phyloP scores from a whole-genome alignment of 2,329 filamentous ascomycete genomes.

The Talaromyces sp. region DNA sequence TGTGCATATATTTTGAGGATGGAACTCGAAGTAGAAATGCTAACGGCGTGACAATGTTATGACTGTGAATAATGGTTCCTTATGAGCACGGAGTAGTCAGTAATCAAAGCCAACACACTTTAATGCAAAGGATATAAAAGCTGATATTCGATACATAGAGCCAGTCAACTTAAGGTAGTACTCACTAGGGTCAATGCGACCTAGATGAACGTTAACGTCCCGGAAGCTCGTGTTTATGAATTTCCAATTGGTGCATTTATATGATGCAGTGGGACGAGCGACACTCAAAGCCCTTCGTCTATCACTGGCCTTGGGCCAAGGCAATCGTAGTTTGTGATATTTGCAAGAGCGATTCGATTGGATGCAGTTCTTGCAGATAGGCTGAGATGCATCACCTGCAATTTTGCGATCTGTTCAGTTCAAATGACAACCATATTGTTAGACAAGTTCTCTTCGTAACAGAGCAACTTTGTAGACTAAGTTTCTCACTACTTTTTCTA shows the following conservation, averaged over 20 bases:
- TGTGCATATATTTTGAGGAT: not conserved
- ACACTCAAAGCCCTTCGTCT: not conserved
- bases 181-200: not conserved
- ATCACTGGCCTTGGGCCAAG: constrained; percentile 10
- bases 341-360: constrained; percentile 11
- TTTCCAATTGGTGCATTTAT: not conserved
- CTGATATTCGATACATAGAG: not conserved
- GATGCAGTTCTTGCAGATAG: constrained; percentile 9
- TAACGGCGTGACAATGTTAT: not conserved
- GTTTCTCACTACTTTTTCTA: not conserved
- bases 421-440: not conserved
- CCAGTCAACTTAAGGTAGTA: not conserved
- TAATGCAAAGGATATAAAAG: not conserved
- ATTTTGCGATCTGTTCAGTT: constrained; percentile 12
- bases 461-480: not conserved
- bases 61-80: not conserved
- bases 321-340: not conserved
- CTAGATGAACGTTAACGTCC: constrained; percentile 6
- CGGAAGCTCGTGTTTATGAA: constrained; percentile 4
- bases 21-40: not conserved
- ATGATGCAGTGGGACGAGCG: not conserved
- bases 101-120: not conserved
- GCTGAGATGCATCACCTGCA: constrained; percentile 5
- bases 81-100: not conserved
- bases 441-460: not conserved